phyloP scores from a whole-genome alignment of 2,329 filamentous ascomycete genomes.

The Piedraia hortae region DNA sequence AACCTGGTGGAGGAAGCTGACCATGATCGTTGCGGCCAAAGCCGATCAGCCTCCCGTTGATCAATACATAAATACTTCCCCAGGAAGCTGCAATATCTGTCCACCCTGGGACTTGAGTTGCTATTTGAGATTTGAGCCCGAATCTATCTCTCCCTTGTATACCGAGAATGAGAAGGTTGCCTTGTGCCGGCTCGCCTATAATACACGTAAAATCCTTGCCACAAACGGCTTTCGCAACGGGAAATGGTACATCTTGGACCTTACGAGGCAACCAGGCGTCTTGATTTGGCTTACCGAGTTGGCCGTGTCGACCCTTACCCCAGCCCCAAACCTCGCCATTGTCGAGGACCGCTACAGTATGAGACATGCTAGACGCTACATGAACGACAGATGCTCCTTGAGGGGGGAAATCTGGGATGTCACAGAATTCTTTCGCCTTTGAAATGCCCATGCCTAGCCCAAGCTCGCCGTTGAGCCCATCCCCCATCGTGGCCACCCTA shows the following conservation, averaged over 20 bases:
- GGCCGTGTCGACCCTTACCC: constrained; percentile 67
- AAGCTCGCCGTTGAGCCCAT: constrained; percentile 43
- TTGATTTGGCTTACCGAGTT: constrained; percentile 35
- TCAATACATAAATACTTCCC: constrained; percentile 51
- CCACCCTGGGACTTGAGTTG: constrained; percentile 28
- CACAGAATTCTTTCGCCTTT: constrained; percentile 17
- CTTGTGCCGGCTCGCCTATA: constrained; percentile 24
- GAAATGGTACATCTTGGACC: constrained; percentile 32
- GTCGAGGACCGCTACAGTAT: constrained; percentile 44
- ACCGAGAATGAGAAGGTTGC: constrained; percentile 39
- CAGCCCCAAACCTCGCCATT: constrained; percentile 64
- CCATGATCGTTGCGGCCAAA: constrained; percentile 77
- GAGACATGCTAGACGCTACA: constrained; percentile 47
- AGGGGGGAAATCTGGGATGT: constrained; percentile 40
- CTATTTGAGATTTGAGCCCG: constrained; percentile 19
- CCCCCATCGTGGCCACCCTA: constrained; percentile 33
- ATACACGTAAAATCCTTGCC: constrained; percentile 70
- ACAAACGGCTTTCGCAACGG: constrained; percentile 39
- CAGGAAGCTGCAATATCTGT: constrained; percentile 49
- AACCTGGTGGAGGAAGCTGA: constrained; percentile 37
- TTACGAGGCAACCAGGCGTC: constrained; percentile 31
- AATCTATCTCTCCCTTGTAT: constrained; percentile 46
- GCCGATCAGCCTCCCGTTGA: constrained; percentile 31
- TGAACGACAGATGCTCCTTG: constrained; percentile 28
- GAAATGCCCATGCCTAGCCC: constrained; percentile 17